phyloP scores from a whole-genome alignment of 441 rosid genomes.

The Geranium incanum region DNA sequence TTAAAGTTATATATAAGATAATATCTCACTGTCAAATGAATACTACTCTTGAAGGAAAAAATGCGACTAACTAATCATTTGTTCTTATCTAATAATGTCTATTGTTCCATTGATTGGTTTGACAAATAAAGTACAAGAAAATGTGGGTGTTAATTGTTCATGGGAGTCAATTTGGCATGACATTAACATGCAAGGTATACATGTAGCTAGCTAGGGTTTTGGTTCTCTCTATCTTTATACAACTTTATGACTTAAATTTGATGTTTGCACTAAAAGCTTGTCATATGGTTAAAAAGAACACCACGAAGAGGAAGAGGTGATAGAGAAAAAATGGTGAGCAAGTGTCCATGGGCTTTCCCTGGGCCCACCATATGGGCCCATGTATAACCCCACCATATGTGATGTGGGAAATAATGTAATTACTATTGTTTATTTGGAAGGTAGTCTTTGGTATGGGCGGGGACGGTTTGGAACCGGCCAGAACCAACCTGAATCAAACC shows the following conservation, averaged over 20 bases:
- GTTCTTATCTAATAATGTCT: neutral
- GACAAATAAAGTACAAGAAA: neutral
- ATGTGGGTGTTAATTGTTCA: neutral
- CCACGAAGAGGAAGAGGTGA: neutral
- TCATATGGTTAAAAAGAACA: neutral
- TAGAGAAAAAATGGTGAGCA: neutral
- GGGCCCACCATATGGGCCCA: neutral
- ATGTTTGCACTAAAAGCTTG: too few species aligned
- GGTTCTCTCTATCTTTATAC: neutral
- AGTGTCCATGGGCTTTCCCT: neutral
- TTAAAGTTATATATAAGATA: too few species aligned
- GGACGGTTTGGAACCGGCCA: too few species aligned
- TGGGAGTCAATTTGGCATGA: neutral
- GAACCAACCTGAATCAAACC: too few species aligned
- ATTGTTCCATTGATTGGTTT: neutral
- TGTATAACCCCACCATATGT: neutral
- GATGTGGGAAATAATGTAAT: too few species aligned
- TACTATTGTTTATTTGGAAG: too few species aligned
- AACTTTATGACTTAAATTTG: too few species aligned
- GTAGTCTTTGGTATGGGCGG: too few species aligned
- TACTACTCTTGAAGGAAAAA: too few species aligned
- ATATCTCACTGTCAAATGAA: neutral
- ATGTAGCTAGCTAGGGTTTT: neutral
- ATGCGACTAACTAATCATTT: neutral
- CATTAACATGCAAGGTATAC: neutral